Conservation (phyloP, 1,139 yeast genomes). For the Zygosaccharomyces sapae region DNA sequence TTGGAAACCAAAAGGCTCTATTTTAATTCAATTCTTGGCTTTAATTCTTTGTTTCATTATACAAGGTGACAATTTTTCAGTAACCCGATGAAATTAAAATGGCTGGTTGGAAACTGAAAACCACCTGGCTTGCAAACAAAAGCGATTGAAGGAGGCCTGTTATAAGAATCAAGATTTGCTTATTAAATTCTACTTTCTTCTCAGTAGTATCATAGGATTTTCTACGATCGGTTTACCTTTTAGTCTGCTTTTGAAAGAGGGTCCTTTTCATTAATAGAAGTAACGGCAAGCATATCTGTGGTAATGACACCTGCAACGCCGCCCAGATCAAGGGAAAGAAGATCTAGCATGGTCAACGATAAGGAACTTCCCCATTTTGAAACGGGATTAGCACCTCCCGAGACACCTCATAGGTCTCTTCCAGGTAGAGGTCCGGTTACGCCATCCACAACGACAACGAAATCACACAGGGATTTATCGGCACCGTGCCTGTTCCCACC, state of each 20-base stretch:
- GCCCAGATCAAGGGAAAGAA: constrained; percentile 29
- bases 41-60: not conserved
- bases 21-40: not conserved
- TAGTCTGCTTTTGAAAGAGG: not conserved
- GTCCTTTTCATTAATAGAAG: not conserved
- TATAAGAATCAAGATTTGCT: not conserved
- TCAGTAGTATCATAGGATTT: not conserved
- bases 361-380: constrained; percentile 5
- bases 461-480: constrained; percentile 13
- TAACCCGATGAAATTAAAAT: constrained; percentile 7
- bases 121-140: not conserved
- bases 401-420: constrained; percentile 20
- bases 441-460: constrained; percentile 30
- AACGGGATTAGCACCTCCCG: constrained; percentile 8
- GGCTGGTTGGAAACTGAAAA: constrained; percentile 12
- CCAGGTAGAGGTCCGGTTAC: constrained; percentile 26
- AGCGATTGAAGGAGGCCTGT: not conserved
- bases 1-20: not conserved
- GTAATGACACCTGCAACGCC: constrained; percentile 33
- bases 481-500: constrained; percentile 18
- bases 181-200: too few relatives aligned
- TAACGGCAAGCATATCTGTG: not conserved
- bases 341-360: constrained; percentile 5
- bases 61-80: not conserved
- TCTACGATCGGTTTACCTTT: too few relatives aligned